Evolutionary conservation across 805 yeast genomes (phyloP).

Genomic region (Saccharomycopsis amapae): DNA sequence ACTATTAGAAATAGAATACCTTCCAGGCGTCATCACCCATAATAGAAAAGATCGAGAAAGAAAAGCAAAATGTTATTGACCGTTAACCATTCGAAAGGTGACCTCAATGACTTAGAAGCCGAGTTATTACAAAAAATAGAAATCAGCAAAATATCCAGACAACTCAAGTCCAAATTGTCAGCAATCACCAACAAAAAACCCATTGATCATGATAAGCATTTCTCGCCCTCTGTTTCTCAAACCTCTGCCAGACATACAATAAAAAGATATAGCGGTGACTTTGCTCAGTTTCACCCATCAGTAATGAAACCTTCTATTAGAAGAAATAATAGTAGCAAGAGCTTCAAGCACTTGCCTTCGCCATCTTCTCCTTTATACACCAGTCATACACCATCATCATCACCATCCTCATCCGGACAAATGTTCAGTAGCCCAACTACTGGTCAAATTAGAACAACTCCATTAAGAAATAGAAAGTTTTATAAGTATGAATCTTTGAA

Average conservation of each 20-base stretch:
- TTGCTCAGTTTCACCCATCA: no score
- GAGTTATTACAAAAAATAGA: constrained; percentile 21
- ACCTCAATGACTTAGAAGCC: constrained; percentile 11
- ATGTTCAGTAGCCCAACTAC: neutral
- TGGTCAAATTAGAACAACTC: neutral
- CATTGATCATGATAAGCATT: no score
- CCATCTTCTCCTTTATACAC: no score
- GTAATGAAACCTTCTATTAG: no score
- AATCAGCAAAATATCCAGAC: constrained; percentile 20
- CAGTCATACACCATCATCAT: no score
- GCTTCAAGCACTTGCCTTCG: no score
- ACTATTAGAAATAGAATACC: no score
- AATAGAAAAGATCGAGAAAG: neutral
- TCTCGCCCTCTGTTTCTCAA: no score
- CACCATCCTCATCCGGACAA: no score
- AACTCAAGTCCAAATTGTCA: constrained; percentile 18
- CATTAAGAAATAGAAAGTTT: constrained; percentile 3
- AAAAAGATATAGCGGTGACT: no score
- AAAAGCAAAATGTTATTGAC: neutral
- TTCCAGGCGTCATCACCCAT: neutral
- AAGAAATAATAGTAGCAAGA: no score
- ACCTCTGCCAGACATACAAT: no score
- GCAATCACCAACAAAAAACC: constrained; percentile 4
- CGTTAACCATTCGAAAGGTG: neutral
- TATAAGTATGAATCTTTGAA: neutral